Base-by-base conservation (phyloP, 176 grass and related monocot species). In the Triticum monococcum region DNA sequence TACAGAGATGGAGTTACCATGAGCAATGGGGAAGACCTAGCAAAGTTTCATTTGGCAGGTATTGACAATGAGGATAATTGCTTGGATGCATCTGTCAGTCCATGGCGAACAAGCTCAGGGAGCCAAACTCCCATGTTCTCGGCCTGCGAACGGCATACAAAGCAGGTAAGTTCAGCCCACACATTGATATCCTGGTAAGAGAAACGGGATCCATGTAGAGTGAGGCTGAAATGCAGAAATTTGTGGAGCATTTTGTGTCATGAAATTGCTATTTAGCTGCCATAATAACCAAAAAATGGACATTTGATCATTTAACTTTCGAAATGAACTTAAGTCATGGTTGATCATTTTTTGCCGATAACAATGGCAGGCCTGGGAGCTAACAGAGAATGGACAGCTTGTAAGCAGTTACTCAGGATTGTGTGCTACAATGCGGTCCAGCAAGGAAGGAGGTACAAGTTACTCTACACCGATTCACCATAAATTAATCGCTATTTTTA, bases 371-470 rank as follows among this genome's bases (percentile, higher is more conserved):
- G 90, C 95, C 18, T 98, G 92, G 92, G 77, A 94, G 52, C 78
- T 98, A 80, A 93, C 93, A 87, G 79, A 85, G 35, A 93, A 95
- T 82, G 95, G 91, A 93, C 90, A 92, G 33, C 93, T 98, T 64
- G 89, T 93, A 60, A 98, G 92, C 77, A 92, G 77, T 83, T 98
- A 98, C 72, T 98, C 95, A 36, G 88, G 79, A 66, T 81, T 93
- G 71, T 98, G 95, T 84, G 95, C 93, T 64, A 92, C 66, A 74
- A 72, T 92, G 22, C 24, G 81, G 70, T 87, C 81, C 64, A 67
- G 83, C 61, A 77, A 90, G n/a, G 50, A 84, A 77, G 25, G 9
- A 82, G 81, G 79, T 90, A 78, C 7, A 82, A 10, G 28, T 26
- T 82, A 40, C 17, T 74, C n/a, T 24, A 13, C 26, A 28, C 6